A percentile compares a stretch with the other conserved stretches of the same genome.
These are phyloP conservation scores for Graphilbum sp. DNA, from an alignment of 2,329 filamentous ascomycete species.

Conservation along the genomic window DNA sequence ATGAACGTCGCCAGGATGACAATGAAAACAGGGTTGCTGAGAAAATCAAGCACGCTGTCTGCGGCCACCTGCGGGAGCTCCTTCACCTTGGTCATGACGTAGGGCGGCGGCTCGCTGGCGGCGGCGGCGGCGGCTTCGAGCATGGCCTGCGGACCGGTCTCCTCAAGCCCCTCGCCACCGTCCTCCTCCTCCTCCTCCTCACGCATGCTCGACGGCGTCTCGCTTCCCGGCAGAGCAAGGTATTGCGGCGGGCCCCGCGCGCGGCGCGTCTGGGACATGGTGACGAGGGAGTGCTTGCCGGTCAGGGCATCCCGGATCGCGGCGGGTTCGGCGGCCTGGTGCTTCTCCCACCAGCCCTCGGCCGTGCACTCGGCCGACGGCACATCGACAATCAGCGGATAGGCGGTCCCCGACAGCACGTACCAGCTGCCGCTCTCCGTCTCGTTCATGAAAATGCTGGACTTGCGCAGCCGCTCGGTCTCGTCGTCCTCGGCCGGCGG, in stretches of 20 bases:
- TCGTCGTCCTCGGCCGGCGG: conserved; percentile 39
- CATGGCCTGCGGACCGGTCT: too few relatives aligned
- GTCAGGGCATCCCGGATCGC: conserved; percentile 47
- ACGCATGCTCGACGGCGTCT: too few relatives aligned
- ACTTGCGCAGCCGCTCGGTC: conserved; percentile 34
- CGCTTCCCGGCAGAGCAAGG: conserved; percentile 5
- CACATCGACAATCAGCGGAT: conserved; percentile 54
- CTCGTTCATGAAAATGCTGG: conserved; percentile 70
- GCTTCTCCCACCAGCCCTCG: conserved; percentile 10
- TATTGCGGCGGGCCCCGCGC: background rate
- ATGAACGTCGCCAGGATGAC: conserved; percentile 27
- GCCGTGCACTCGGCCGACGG: conserved; percentile 8
- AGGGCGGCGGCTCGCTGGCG: conserved; percentile 20
- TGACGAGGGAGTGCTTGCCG: conserved; percentile 48
- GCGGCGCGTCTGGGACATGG: too few relatives aligned
- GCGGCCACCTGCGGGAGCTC: conserved; percentile 32
- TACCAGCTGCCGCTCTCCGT: conserved; percentile 86
- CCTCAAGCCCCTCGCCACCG: too few relatives aligned
- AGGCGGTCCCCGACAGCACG: conserved; percentile 72
- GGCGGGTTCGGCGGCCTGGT: conserved; percentile 13
- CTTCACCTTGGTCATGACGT: conserved; percentile 32
- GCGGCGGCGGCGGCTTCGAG: too few relatives aligned
- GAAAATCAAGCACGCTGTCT: conserved; percentile 34
- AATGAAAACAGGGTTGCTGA: conserved; percentile 37
- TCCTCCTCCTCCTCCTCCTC: background rate